Conservation (phyloP, 495 filamentous ascomycete species). For the Aspergillus bridgeri region DNA sequence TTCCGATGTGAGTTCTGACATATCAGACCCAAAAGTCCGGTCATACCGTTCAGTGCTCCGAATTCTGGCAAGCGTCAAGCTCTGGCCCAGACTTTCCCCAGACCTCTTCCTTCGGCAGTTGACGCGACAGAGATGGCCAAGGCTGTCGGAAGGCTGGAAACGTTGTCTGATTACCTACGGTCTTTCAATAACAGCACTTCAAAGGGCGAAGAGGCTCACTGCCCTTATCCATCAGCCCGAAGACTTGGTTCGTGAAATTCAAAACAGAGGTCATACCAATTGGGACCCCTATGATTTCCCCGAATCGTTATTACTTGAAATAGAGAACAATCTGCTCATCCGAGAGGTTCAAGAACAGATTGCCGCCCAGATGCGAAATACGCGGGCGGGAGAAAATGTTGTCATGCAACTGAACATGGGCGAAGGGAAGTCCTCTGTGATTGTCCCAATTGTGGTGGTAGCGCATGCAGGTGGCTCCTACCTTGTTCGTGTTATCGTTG, state of each 20-base stretch:
- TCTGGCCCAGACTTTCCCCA: conserved; percentile 22
- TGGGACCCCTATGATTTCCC: conserved; percentile 52
- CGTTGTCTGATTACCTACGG: conserved; percentile 31
- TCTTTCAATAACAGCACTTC: conserved; percentile 34
- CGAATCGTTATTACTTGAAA: conserved; percentile 60
- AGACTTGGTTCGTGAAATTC: conserved; percentile 51
- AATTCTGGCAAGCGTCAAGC: conserved; percentile 4
- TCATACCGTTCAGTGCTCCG: conserved; percentile 8
- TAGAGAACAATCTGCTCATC: conserved; percentile 62
- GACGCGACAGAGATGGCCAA: conserved; percentile 13
- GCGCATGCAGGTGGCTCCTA: conserved; percentile 48
- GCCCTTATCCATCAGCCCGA: conserved; percentile 1
- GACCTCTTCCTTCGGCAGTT: conserved; percentile 21
- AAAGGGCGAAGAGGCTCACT: conserved; percentile 37
- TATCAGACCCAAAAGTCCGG: conserved; percentile 6
- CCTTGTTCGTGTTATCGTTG: conserved; percentile 60
- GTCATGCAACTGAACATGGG: conserved; percentile 77
- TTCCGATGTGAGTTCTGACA: conserved; percentile 17
- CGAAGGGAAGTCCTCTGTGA: conserved; percentile 69
- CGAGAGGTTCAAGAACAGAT: conserved; percentile 58
- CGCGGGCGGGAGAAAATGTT: conserved; percentile 36
- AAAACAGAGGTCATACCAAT: conserved; percentile 51
- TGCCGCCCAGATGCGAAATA: conserved; percentile 53
- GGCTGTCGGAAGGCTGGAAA: conserved; percentile 17
- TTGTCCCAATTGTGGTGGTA: conserved; percentile 60